Evolutionary conservation across 2,329 filamentous ascomycete species (phyloP), one percentile per base, ranked within the genome.

Genomic region (Fusarium foetens): DNA sequence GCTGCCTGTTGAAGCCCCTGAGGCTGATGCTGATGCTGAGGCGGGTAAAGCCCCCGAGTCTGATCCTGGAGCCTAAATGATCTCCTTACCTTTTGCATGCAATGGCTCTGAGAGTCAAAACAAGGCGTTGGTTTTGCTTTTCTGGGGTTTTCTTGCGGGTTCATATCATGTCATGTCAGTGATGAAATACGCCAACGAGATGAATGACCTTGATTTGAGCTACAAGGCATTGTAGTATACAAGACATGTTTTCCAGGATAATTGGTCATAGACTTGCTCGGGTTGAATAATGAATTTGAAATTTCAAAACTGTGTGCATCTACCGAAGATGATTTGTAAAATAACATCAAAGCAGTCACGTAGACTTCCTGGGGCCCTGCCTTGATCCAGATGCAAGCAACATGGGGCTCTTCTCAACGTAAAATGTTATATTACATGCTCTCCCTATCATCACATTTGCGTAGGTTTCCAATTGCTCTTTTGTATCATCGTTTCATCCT

Each of bases 1-100:
- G 63, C 76, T 92, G 55, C 88, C 90, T 12, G 89, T 92, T 4
- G 91, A 88, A 79, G 86, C 86, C 31, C 84, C 86, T 45, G 82
- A 86, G 4, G 86, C 84, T 8, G 83, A 84, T 6, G 83, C 84
- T 48, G 75, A 72, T 6, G 83, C 84, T 48, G 75, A 72, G 10
- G 84, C 83, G 11, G 80, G 51, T 14, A 66, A 74, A 36, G 67
- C 75, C 33, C 71, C 76, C 3, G 78, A 78, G 51, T 85, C 90
- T 80, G 84, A 90, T 73, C 86, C 88, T 0, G 80, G 74, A 19
- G 80, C 81, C 16, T 83, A 70, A 55, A 19, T 43, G 35, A 4
- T 31, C 17, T 25, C 57, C 31, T 43, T 36, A 35, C 23, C 8
- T n/a, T 68, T 62, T 55, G 46, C n/a, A 59, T 68, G 60, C 38